Base-by-base conservation (phyloP, 2,329 filamentous ascomycete genomes). In the Aspergillus bombycis region DNA sequence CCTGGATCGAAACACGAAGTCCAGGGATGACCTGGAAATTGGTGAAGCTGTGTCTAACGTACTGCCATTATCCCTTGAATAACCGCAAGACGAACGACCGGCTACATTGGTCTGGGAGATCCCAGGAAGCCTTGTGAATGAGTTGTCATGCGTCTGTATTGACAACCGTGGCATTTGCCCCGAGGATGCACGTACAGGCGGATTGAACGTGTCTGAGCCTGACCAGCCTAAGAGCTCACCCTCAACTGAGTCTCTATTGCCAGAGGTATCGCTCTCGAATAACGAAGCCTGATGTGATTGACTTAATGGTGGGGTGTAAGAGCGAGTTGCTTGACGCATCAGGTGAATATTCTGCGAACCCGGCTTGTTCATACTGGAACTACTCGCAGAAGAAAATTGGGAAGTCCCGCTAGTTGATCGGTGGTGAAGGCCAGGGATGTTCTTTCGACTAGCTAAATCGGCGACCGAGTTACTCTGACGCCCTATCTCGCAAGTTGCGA, bases 401-500 rank as follows among this genome's bases (percentile, higher is more conserved):
- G 86, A 86, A 8, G 81, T 82, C 65, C 82, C 84, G 66, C 85
- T 88, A 14, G 81, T 83, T 28, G 84, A 85, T 64, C 86, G 81
- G 62, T 79, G 72, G 71, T 88, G 85, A 57, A 74, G 66, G 48
- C 78, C 76, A 52, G 79, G 76, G 50, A 79, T 76, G 12, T 77
- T 79, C 50, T 80, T 79, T 45, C 74, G 76, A 65, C 76, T 75
- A 30, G 71, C 72, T 30, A 73, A 62, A 58, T 70, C 69, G n/a
- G 71, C 68, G 46, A 74, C 72, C 63, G 80, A 80, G 36, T 85
- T 83, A 56, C 67, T 72, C 56, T 68, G 69, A 60, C 67, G 65
- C 23, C 77, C 74, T 11, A 69, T 70, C 34, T 77, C 73, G 26
- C 73, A 64, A 46, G 70, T 76, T 36, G 76, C 72, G 66, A 82